Base-by-base conservation (phyloP, 768 basidiomycete species). In the Kwoniella newhampshirensis region DNA sequence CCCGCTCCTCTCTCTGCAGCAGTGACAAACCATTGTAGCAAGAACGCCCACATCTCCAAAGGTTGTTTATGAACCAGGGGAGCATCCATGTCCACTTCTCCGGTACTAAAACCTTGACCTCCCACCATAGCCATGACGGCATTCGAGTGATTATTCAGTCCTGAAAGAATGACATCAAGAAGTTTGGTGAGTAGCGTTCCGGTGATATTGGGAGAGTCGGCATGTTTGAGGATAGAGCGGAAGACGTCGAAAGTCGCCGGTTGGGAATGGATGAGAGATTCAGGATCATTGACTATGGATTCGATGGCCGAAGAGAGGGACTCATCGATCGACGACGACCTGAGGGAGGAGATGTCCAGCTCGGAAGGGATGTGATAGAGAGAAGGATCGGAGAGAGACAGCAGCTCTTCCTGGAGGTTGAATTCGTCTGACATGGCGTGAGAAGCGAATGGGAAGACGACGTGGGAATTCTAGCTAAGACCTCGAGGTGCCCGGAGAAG, bases 41-140 rank as follows among this genome's bases (percentile, higher is more conserved):
- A 79, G 73, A 98, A 97, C 6, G 87, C 88, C 74, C 90, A 97
- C 81, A 88, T 86, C 75, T 98, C 96, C 58, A 99, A 80, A 0
- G 90, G 84, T 2, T 72, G 62, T 73, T 86, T 88, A 75, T 91
- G 91, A 17, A 67, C 47, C 63, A 70, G 59, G 15, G 71, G 66
- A 2, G 66, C 65, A 46, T 75, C 74, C 51, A 67, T 61, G 43
- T 74, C 72, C 13, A 60, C 68, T 30, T 45, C 32, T 39, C 53
- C 53, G 27, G 47, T 28, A 21, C n/a, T 26, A n/a, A 65, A 66
- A 8, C 65, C 63, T 49, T 59, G 57, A n/a, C 43, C 43, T 20
- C 48, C 56, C 20, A 63, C 57, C 18, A 72, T 47, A 7, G 49
- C 37, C 43, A 69, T 54, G 0, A 72, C 70, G 8, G 54, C 61